Evolutionary conservation across 192 early-diverging fungal species (phyloP).

Genomic region (Coemansia aciculifera): DNA sequence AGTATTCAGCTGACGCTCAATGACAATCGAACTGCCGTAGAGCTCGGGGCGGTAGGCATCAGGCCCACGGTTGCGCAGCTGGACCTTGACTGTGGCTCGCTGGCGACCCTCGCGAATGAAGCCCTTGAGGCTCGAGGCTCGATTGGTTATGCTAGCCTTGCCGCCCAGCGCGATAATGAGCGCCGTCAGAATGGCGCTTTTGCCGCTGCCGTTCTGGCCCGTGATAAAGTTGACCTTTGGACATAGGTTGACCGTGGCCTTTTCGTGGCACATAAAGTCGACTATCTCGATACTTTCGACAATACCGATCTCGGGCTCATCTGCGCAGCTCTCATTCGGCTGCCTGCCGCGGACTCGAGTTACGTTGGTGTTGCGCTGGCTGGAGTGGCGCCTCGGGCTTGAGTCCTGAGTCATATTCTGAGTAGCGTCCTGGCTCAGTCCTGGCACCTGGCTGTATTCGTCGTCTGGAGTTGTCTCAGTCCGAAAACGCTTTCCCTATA

Average conservation of each 20-base stretch:
- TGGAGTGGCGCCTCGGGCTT: not conserved
- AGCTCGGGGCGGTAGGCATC: conserved; percentile 81
- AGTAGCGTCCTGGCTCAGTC: not conserved
- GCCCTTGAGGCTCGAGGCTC: conserved; percentile 71
- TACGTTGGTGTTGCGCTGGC: conserved; percentile 26
- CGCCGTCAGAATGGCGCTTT: conserved; percentile 91
- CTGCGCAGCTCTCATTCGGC: not conserved
- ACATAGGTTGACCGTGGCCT: conserved; percentile 72
- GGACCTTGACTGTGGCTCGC: conserved; percentile 66
- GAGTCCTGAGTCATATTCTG: conserved; percentile 4
- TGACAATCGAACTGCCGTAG: conserved; percentile 78
- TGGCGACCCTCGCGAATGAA: conserved; percentile 82
- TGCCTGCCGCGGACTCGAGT: conserved; percentile 29
- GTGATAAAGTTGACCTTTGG: conserved; percentile 95
- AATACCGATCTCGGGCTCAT: conserved; percentile 63
- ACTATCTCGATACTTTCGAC: conserved; percentile 80
- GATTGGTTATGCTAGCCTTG: conserved; percentile 83
- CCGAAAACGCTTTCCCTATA: conserved; percentile 27
- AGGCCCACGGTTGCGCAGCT: conserved; percentile 77
- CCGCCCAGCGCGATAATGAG: conserved; percentile 91
- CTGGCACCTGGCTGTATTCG: not conserved
- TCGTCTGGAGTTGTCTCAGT: not conserved
- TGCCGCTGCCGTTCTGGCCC: conserved; percentile 98
- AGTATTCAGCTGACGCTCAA: conserved; percentile 78
- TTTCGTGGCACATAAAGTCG: conserved; percentile 97